phyloP scores from a whole-genome alignment of 164 flowering plant genomes.

The Tinospora cordifolia region DNA sequence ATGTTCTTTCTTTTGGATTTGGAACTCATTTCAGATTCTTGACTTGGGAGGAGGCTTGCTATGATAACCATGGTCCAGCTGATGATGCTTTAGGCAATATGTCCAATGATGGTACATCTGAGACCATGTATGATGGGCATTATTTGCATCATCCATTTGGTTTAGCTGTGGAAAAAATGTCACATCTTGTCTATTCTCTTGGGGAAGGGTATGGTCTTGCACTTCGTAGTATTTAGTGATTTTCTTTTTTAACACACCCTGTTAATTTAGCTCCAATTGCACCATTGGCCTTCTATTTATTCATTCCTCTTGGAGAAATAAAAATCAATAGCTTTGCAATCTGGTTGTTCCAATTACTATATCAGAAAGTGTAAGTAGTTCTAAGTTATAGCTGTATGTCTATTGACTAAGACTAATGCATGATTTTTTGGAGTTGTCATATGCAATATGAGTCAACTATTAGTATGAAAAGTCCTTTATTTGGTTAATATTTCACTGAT shows the following conservation, averaged over 20 bases:
- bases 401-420: background rate
- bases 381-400: background rate
- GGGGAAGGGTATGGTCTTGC: constrained; percentile 69
- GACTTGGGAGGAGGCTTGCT: constrained; percentile 74
- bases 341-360: background rate
- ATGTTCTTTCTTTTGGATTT: background rate
- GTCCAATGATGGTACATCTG: constrained; percentile 19
- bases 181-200: constrained; percentile 56
- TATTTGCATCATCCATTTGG: constrained; percentile 47
- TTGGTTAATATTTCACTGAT: background rate
- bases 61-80: constrained; percentile 31
- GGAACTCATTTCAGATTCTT: constrained; percentile 46
- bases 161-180: constrained; percentile 66
- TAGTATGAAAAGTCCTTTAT: background rate
- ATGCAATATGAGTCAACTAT: background rate
- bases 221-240: background rate
- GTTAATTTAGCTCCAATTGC: background rate
- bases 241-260: background rate
- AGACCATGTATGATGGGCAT: constrained; percentile 26
- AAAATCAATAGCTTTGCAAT: background rate
- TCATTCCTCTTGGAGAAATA: background rate
- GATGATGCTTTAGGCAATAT: constrained; percentile 27
- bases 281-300: background rate
- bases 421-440: background rate
- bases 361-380: background rate